These are phyloP conservation scores for Xanthoceras sorbifolium DNA, from an alignment of 345 rosid species.

Conservation along the genomic window DNA sequence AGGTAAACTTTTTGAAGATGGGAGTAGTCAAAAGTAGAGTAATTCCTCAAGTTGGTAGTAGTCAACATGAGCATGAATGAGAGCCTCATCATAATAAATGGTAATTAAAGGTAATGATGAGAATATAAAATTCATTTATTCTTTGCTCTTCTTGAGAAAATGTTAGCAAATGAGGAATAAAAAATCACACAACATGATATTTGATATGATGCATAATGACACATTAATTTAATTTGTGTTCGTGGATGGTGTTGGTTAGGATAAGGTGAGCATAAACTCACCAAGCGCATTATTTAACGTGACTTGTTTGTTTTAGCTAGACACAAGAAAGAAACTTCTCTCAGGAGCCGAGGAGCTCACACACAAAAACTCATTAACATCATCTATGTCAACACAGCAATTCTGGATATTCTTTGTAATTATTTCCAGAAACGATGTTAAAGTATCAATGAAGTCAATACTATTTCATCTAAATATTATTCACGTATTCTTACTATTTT, in stretches of 20 bases:
- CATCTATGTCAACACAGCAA: background rate
- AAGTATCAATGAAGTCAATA: background rate
- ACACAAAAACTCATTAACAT: background rate
- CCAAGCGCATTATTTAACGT: no score
- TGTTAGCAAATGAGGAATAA: background rate
- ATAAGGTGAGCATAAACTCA: no score
- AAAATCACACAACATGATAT: background rate
- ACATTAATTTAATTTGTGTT: no score
- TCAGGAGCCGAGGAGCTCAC: no score
- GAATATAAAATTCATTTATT: no score
- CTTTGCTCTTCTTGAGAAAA: no score
- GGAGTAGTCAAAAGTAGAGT: constrained; percentile 16
- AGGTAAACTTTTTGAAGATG: background rate
- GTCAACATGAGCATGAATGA: background rate
- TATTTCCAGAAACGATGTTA: background rate
- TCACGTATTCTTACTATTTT: background rate
- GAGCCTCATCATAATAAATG: no score
- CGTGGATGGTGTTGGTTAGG: no score
- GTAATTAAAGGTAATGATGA: background rate
- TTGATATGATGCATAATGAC: no score
- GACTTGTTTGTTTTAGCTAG: no score
- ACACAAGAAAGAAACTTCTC: no score
- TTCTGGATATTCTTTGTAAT: background rate
- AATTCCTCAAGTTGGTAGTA: background rate
- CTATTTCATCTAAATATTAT: background rate